Percentiles rank a stretch among this genome's conserved stretches.
These are phyloP conservation scores for Beauveria medogensis DNA, from an alignment of 2,329 filamentous ascomycete genomes.

Conservation along the genomic window DNA sequence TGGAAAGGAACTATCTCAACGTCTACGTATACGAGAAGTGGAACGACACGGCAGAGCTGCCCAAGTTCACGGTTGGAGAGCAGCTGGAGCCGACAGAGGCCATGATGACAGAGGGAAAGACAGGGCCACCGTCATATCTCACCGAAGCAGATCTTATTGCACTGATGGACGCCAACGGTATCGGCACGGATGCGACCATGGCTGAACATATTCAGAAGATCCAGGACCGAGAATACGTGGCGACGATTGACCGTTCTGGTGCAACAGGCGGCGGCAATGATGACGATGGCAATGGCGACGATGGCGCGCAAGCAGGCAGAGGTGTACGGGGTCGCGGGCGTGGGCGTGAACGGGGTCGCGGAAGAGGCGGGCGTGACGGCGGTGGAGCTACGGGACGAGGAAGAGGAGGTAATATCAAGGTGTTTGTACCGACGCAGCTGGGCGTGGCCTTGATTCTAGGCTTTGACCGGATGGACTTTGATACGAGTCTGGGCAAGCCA, in stretches of 20 bases:
- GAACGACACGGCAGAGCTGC: slow-evolving; percentile 79
- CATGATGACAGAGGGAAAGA: slow-evolving; percentile 85
- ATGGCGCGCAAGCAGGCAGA: slow-evolving; percentile 19
- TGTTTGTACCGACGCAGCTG: slow-evolving; percentile 87
- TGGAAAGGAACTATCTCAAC: slow-evolving; percentile 87
- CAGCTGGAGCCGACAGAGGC: slow-evolving; percentile 82
- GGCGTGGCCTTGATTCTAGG: slow-evolving; percentile 89
- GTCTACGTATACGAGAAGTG: slow-evolving; percentile 96
- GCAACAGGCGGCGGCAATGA: slow-evolving; percentile 29
- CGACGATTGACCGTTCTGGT: slow-evolving; percentile 44
- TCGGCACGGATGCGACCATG: slow-evolving; percentile 98
- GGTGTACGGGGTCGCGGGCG: slow-evolving; percentile 39
- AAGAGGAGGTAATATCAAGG: slow-evolving; percentile 52
- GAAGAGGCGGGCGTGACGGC: slow-evolving; percentile 33
- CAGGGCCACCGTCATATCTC: slow-evolving; percentile 72
- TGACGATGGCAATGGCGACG: slow-evolving; percentile 19
- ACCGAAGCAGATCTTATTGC: slow-evolving; percentile 94
- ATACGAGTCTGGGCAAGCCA: slow-evolving; percentile 88
- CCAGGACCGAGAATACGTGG: slow-evolving; percentile 80
- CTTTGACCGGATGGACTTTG: slow-evolving; percentile 89
- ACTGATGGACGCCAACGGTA: slow-evolving; percentile 97
- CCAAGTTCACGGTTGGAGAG: slow-evolving; percentile 71
- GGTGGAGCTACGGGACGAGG: slow-evolving; percentile 35
- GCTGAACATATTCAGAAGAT: slow-evolving; percentile 97
- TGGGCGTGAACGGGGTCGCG: slow-evolving; percentile 31